A percentile compares a stretch with the other conserved stretches of the same genome.
phyloP scores from a whole-genome alignment of 768 basidiomycete genomes.

The Tubosaeta sp. region DNA sequence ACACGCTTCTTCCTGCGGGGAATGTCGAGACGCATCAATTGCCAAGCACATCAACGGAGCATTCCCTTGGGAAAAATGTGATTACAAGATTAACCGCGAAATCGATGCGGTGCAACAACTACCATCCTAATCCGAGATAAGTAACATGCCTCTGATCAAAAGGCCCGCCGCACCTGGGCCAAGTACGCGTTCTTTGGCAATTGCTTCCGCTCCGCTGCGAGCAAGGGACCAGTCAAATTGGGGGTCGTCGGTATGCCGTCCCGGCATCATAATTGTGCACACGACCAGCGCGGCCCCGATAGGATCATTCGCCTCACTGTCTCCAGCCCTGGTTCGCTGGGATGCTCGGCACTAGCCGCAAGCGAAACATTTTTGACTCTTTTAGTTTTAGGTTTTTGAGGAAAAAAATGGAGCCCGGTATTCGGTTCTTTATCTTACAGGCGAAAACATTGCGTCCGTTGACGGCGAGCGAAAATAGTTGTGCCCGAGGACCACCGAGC shows the following conservation, averaged over 20 bases:
- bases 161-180: constrained; percentile 5
- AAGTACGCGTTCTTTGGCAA: not conserved
- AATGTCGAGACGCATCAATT: not conserved
- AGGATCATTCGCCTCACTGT: constrained; percentile 20
- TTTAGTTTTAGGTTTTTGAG: constrained; percentile 34
- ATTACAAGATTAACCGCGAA: constrained; percentile 25
- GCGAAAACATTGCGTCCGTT: constrained; percentile 8
- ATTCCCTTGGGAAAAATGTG: constrained; percentile 16
- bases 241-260: constrained; percentile 19
- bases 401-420: constrained; percentile 11
- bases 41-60: constrained; percentile 13
- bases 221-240: constrained; percentile 2
- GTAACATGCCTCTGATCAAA: not conserved
- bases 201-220: constrained; percentile 13
- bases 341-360: constrained; percentile 19
- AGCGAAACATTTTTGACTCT: constrained; percentile 32
- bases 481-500: constrained; percentile 30
- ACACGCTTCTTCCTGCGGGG: constrained; percentile 17
- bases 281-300: constrained; percentile 10
- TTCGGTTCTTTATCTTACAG: constrained; percentile 7
- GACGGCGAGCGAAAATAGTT: constrained; percentile 23
- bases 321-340: constrained; percentile 16
- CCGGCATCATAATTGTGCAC: constrained; percentile 16
- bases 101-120: constrained; percentile 3
- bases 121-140: constrained; percentile 1